phyloP scores from a whole-genome alignment of 768 basidiomycete genomes.

The Gloeopeniophorella convolvens region DNA sequence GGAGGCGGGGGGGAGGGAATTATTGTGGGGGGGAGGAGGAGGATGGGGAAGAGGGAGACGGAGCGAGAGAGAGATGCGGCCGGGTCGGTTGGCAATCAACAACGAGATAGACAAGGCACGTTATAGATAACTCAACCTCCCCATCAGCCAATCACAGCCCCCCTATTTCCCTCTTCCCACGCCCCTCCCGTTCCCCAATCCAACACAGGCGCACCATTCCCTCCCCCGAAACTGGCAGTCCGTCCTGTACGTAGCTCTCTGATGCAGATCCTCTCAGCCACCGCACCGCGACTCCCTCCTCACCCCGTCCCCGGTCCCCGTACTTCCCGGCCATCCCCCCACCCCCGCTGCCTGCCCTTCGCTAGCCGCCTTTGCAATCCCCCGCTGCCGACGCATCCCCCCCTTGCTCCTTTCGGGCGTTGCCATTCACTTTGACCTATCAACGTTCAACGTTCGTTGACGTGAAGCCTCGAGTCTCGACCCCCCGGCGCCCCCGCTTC shows the following conservation, averaged over 20 bases:
- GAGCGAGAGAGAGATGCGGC: slow-evolving; percentile 9
- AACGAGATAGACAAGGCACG: not conserved
- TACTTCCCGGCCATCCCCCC: slow-evolving; percentile 6
- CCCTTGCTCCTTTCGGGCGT: slow-evolving; percentile 14
- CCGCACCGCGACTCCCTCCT: too few species aligned
- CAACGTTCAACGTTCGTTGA: slow-evolving; percentile 17
- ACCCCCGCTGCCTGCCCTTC: not conserved
- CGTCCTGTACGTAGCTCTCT: too few species aligned
- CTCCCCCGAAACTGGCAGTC: too few species aligned
- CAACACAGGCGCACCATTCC: too few species aligned
- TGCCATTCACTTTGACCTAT: too few species aligned
- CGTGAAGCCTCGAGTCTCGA: slow-evolving; percentile 2
- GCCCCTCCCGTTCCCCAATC: too few species aligned
- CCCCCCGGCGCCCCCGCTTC: slow-evolving; percentile 8
- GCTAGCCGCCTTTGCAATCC: not conserved
- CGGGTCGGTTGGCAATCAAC: slow-evolving; percentile 18
- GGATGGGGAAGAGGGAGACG: slow-evolving; percentile 3
- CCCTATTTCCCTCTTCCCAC: slow-evolving; percentile 13
- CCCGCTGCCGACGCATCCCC: not conserved
- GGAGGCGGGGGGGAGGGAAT: not conserved
- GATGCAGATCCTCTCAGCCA: too few species aligned
- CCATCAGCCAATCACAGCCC: slow-evolving; percentile 17
- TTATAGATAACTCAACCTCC: slow-evolving; percentile 2
- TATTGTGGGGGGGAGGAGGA: not conserved
- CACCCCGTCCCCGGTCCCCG: slow-evolving; percentile 7